A percentile compares a stretch with the other conserved stretches of the same genome.
Evolutionary conservation across 371 early-diverging fungal genomes (phyloP).

Genomic region (Mortierella sp.): DNA sequence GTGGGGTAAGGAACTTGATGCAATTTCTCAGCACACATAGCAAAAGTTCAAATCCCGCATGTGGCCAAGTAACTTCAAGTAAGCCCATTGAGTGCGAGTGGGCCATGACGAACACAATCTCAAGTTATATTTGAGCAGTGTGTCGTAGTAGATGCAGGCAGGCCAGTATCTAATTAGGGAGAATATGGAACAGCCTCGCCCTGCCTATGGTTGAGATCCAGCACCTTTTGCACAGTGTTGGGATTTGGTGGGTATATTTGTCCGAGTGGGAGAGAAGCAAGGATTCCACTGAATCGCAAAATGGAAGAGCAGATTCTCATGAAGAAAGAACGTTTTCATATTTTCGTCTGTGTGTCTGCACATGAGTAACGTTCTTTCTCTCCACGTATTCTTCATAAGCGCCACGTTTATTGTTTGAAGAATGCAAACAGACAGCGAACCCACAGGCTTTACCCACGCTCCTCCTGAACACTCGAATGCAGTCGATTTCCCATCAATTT

Average conservation of each 20-base stretch:
- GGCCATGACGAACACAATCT: not conserved
- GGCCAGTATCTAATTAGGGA: not conserved
- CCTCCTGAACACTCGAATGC: not conserved
- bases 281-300: not conserved
- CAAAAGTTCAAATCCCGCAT: conserved; percentile 23
- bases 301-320: not conserved
- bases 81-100: conserved; percentile 17
- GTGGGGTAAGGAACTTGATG: conserved; percentile 19
- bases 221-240: not conserved
- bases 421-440: not conserved
- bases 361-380: conserved; percentile 10
- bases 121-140: not conserved
- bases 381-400: not conserved
- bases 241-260: not conserved
- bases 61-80: not conserved
- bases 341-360: conserved; percentile 10
- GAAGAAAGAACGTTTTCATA: not conserved
- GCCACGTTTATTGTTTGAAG: not conserved
- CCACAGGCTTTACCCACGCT: not conserved
- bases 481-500: not conserved
- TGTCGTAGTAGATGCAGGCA: no score
- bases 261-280: not conserved
- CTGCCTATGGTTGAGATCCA: not conserved
- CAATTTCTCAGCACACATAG: conserved; percentile 26
- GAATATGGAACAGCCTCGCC: not conserved